Evolutionary conservation across 345 rosid genomes (phyloP).

Genomic region (Rhizophora mangle): DNA sequence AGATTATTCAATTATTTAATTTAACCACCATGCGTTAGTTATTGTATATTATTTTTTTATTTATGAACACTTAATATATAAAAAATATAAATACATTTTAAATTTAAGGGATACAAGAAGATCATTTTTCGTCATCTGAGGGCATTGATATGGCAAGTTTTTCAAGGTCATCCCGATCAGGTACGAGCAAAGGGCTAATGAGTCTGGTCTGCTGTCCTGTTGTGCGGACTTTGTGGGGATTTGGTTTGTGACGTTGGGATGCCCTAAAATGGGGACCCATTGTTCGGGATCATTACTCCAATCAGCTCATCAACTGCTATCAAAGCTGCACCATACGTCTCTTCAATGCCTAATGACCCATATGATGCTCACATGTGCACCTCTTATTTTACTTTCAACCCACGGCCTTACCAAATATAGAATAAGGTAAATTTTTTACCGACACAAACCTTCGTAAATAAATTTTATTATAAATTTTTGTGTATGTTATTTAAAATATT

Average conservation of each 20-base stretch:
- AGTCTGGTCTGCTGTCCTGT: constrained; percentile 1
- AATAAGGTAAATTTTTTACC: too few relatives aligned
- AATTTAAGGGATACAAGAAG: too few relatives aligned
- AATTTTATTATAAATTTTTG: too few relatives aligned
- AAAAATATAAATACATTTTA: too few relatives aligned
- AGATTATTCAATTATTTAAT: too few relatives aligned
- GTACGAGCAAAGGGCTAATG: background rate
- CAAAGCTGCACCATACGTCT: background rate
- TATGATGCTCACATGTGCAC: background rate
- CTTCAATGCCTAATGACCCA: background rate
- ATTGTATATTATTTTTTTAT: too few relatives aligned
- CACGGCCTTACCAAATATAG: background rate
- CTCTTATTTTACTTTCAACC: background rate
- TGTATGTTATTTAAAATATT: too few relatives aligned
- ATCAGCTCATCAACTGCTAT: constrained; percentile 9
- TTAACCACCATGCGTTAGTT: too few relatives aligned
- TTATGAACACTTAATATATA: too few relatives aligned
- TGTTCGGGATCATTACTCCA: constrained; percentile 12
- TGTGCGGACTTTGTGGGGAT: constrained; percentile 3
- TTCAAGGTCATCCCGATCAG: background rate
- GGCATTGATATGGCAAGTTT: too few relatives aligned
- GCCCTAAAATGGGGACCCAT: constrained; percentile 16
- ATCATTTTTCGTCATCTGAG: too few relatives aligned
- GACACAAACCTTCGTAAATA: too few relatives aligned
- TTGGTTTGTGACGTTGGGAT: background rate